Percentiles rank a stretch among this genome's conserved stretches.
Evolutionary conservation across 495 filamentous ascomycete species (phyloP).

Genomic region (Lichina pygmaea): DNA sequence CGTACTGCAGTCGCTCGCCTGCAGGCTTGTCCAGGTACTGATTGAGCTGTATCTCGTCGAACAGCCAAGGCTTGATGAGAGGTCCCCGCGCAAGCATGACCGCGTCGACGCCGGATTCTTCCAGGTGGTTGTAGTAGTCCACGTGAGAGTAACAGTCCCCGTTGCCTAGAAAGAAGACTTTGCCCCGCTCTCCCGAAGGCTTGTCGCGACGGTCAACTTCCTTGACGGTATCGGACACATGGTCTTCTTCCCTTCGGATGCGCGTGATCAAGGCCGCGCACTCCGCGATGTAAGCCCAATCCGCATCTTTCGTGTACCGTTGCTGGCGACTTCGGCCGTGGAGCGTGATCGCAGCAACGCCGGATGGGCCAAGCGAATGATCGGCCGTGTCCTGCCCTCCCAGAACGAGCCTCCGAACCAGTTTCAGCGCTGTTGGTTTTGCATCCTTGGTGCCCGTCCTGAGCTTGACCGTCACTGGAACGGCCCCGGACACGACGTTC

Average conservation of each 20-base stretch:
- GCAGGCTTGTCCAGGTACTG: conserved; percentile 92
- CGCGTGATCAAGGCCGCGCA: conserved; percentile 61
- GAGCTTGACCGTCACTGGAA: conserved; percentile 83
- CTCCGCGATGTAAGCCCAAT: conserved; percentile 85
- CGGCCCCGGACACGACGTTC: conserved; percentile 67
- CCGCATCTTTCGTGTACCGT: conserved; percentile 64
- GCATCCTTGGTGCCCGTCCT: conserved; percentile 70
- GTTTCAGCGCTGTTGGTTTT: conserved; percentile 49
- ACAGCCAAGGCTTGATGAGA: conserved; percentile 90
- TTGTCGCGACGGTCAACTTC: conserved; percentile 42
- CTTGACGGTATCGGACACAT: conserved; percentile 41
- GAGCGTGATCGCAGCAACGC: conserved; percentile 76
- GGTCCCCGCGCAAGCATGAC: conserved; percentile 86
- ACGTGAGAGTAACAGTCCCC: conserved; percentile 85
- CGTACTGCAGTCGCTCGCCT: conserved; percentile 53
- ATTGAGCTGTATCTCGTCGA: conserved; percentile 75
- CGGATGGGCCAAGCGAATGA: conserved; percentile 34
- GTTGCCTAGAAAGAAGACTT: conserved; percentile 80
- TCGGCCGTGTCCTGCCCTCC: conserved; percentile 40
- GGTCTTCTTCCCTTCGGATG: conserved; percentile 35
- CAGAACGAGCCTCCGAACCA: conserved; percentile 58
- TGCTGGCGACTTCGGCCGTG: conserved; percentile 87
- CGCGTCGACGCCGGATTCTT: conserved; percentile 49
- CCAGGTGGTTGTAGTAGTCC: conserved; percentile 59
- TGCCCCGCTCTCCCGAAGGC: conserved; percentile 24